Evolutionary conservation across 768 basidiomycete genomes (phyloP).

Genomic region (Arthromyces matolae): DNA sequence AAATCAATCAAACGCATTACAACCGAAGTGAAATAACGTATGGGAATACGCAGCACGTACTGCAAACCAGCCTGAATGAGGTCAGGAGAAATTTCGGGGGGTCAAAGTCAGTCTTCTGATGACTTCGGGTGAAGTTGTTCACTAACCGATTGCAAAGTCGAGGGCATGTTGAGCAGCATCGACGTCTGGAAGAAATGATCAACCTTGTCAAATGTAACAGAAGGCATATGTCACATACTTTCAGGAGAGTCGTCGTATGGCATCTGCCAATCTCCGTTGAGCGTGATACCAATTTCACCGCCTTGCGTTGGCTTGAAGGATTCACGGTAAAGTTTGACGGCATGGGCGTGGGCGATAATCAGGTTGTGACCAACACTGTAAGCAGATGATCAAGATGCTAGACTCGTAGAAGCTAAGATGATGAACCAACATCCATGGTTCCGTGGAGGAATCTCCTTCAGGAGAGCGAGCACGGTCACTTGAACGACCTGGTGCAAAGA

Average conservation of each 20-base stretch:
- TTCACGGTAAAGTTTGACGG: slow-evolving; percentile 63
- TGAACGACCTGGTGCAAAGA: slow-evolving; percentile 69
- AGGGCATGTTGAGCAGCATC: slow-evolving; percentile 69
- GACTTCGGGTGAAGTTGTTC: too few species aligned
- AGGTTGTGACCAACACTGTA: slow-evolving; percentile 62
- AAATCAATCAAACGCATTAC: slow-evolving; percentile 11
- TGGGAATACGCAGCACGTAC: slow-evolving; percentile 31
- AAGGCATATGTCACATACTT: slow-evolving; percentile 40
- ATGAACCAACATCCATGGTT: slow-evolving; percentile 69
- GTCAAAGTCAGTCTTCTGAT: too few species aligned
- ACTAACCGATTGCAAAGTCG: slow-evolving; percentile 70
- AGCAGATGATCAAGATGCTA: too few species aligned
- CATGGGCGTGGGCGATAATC: slow-evolving; percentile 66
- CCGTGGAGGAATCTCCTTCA: slow-evolving; percentile 61
- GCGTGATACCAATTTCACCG: slow-evolving; percentile 74
- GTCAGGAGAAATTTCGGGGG: slow-evolving; percentile 25
- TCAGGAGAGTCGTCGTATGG: slow-evolving; percentile 67
- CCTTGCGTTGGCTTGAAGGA: slow-evolving; percentile 60
- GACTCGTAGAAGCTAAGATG: too few species aligned
- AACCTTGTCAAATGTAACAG: too few species aligned
- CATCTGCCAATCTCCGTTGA: slow-evolving; percentile 74
- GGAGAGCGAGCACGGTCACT: slow-evolving; percentile 58
- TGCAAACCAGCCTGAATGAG: slow-evolving; percentile 51
- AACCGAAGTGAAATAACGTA: too few species aligned
- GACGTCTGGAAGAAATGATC: slow-evolving; percentile 41